Evolutionary conservation across 176 grass and related monocot species (phyloP), one percentile per base, ranked within the genome.

Genomic region (Carex pumila): DNA sequence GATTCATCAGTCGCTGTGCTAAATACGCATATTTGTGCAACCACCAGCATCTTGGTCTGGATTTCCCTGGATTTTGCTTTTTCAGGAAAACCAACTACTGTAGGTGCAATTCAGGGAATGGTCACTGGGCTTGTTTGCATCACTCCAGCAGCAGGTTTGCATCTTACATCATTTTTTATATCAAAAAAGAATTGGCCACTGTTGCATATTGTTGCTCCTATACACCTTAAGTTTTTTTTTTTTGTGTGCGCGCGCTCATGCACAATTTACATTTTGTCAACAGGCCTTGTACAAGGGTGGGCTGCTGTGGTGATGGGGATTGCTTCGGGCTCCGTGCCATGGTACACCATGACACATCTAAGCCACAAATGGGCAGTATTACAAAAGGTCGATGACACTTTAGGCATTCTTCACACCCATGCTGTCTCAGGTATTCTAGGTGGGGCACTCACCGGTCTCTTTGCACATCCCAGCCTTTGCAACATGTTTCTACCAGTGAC

Each of bases 1-100:
- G 81, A 79, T 56, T 68, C 86, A 43, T 91, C 89, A 22, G 75
- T 88, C 8, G 86, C 89, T 11, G 82, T 91, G 34, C 69, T 91
- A 17, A 89, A 91, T 62, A 91, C 87, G 1, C 79, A 91, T 76
- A 85, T 89, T 67, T 84, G 87, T 69, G 66, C 87, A 21, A 80
- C 87, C 54, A 84, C 90, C 4, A 89, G 90, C 71, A 79, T 91
- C 78, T 62, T 91, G 25, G 74, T 80, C 2, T 92, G 90, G 90
- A 55, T 68, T 50, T 87, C 65, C 85, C 70, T 86, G 63, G 90
- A 91, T 78, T 75, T 81, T 6, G 39, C 55, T 43, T 71, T 84
- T 37, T 75, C 47, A 60, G 39, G 81, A 13, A 92, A 79, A 57
- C 74, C 85, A 32, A 84, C 90, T 29, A 71, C 81, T 49, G 62